These are phyloP conservation scores for Annulohypoxylon truncatum DNA, from an alignment of 2,329 filamentous ascomycete species.

Conservation along the genomic window DNA sequence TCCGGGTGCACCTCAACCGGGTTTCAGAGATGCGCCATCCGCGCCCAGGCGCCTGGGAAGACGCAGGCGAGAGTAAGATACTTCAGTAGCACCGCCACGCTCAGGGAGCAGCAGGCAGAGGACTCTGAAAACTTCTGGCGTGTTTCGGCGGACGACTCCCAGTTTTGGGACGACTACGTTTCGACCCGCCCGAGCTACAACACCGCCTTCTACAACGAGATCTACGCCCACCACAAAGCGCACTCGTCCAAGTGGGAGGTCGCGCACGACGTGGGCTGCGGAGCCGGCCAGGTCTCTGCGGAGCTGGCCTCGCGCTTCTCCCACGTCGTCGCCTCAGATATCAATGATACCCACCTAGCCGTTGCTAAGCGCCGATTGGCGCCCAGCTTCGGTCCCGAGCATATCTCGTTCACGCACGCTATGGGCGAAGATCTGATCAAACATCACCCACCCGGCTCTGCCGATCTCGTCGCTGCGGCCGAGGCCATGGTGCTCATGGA, in stretches of 20 bases:
- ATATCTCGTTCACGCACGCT: conserved; percentile 17
- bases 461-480: conserved; percentile 15
- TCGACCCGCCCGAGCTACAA: conserved; percentile 23
- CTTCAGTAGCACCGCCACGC: conserved; percentile 12
- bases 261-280: conserved; percentile 23
- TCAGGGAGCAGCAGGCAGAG: conserved; percentile 3
- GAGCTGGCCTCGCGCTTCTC: conserved; percentile 13
- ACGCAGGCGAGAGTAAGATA: not conserved
- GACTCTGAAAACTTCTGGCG: conserved; percentile 22
- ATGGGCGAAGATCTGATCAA: conserved; percentile 19
- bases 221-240: conserved; percentile 20
- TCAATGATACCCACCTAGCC: conserved; percentile 15
- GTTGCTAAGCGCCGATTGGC: conserved; percentile 9
- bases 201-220: conserved; percentile 10
- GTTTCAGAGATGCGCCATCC: conserved; percentile 1
- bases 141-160: conserved; percentile 14
- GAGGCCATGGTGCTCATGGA: conserved; percentile 25
- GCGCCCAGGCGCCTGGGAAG: not conserved
- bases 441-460: conserved; percentile 11
- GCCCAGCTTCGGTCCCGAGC: conserved; percentile 1
- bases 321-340: conserved; percentile 21
- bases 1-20: not conserved
- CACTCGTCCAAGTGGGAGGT: conserved; percentile 13
- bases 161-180: conserved; percentile 25
- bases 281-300: conserved; percentile 15